These are phyloP conservation scores for Calendula officinalis DNA, from an alignment of 129 eudicot genomes.

Conservation along the genomic window DNA sequence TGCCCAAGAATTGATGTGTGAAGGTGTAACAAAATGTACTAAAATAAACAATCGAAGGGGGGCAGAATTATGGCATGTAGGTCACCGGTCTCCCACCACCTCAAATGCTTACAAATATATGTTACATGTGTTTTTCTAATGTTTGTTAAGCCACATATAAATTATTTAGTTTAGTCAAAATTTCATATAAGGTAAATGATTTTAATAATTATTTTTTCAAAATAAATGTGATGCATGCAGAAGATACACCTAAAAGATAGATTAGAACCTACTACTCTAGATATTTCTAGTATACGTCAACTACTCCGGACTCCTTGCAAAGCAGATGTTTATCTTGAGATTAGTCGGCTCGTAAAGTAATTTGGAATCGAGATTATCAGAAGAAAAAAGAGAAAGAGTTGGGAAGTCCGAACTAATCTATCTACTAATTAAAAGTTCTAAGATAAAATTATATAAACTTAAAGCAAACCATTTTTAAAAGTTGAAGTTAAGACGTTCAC, in stretches of 20 bases:
- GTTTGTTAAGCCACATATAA: not conserved
- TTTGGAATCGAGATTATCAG: no score
- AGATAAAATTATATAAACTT: no score
- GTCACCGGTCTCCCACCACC: slow-evolving; percentile 25
- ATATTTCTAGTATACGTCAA: not conserved
- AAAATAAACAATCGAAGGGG: not conserved
- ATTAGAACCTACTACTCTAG: not conserved
- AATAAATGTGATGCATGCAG: slow-evolving; percentile 14
- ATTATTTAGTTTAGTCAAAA: slow-evolving; percentile 3
- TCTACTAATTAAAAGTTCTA: no score
- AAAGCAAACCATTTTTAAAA: no score
- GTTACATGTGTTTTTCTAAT: no score
- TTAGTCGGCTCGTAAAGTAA: no score
- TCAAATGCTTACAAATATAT: slow-evolving; percentile 16
- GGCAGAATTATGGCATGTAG: slow-evolving; percentile 13
- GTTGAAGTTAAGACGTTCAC: no score
- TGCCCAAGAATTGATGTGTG: not conserved
- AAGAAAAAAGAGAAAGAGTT: no score
- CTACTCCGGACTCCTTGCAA: no score
- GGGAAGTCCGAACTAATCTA: no score
- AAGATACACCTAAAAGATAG: slow-evolving; percentile 1
- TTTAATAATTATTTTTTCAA: not conserved
- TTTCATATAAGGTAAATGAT: not conserved
- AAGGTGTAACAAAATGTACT: not conserved
- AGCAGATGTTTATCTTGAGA: no score